These are phyloP conservation scores for Lasiosphaeriaceae sp. DNA, from an alignment of 495 filamentous ascomycete genomes.

Conservation along the genomic window DNA sequence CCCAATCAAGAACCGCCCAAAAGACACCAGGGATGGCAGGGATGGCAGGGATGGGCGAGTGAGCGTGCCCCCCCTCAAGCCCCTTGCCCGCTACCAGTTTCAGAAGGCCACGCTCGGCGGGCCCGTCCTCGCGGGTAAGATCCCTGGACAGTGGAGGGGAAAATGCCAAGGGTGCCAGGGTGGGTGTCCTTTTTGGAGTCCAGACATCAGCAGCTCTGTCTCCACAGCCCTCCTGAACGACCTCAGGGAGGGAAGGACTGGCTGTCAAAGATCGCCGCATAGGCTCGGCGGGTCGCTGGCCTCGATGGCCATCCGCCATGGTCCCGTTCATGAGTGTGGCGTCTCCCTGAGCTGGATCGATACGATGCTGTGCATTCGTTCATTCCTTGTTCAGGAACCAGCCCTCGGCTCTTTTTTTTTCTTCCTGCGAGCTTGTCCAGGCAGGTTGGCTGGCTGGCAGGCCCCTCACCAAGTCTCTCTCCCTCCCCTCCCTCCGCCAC, in stretches of 20 bases:
- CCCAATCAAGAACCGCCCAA: slow-evolving; percentile 16
- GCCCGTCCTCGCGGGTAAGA: background rate
- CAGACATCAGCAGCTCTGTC: background rate
- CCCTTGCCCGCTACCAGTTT: slow-evolving; percentile 27
- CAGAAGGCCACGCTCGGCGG: slow-evolving; percentile 13
- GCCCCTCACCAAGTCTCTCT: slow-evolving; percentile 6
- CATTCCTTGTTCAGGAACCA: background rate
- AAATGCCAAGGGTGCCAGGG: background rate
- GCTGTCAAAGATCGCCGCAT: background rate
- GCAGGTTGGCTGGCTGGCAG: too few species aligned
- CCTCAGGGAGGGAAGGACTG: background rate
- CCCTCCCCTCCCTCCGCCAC: slow-evolving; percentile 5
- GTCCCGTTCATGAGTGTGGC: background rate
- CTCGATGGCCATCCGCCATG: background rate
- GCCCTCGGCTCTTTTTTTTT: background rate
- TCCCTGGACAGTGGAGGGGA: background rate
- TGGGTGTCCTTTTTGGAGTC: background rate
- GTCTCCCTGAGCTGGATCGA: background rate
- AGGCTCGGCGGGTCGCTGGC: background rate
- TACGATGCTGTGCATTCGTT: background rate
- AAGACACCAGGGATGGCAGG: slow-evolving; percentile 5
- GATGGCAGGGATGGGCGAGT: too few species aligned
- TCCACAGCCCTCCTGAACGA: background rate
- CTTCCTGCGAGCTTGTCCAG: background rate
- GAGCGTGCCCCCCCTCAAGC: too few species aligned